Conservation (phyloP, 2,329 filamentous ascomycete species). For the Paraconiothyrium sp. region DNA sequence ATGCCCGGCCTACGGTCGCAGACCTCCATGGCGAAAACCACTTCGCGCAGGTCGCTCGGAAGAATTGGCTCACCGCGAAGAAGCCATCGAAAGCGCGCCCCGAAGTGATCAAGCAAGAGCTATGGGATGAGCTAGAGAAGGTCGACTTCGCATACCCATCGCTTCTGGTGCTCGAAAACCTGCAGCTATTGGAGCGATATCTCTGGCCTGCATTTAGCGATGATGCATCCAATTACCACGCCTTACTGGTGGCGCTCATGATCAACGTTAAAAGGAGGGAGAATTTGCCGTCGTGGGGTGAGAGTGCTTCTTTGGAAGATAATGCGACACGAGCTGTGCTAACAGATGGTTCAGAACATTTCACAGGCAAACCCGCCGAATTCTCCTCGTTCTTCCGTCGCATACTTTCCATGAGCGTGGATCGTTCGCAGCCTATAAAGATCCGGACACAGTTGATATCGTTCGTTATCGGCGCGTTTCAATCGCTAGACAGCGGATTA, state of each 20-base stretch:
- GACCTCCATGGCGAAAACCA: conserved; percentile 74
- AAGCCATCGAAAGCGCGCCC: conserved; percentile 75
- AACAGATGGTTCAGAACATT: conserved; percentile 67
- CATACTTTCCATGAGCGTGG: conserved; percentile 83
- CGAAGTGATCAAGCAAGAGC: conserved; percentile 82
- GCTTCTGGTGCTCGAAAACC: conserved; percentile 83
- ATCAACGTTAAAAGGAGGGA: conserved; percentile 89
- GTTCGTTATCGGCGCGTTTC: conserved; percentile 91
- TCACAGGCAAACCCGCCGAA: conserved; percentile 77
- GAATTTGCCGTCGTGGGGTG: conserved; percentile 86
- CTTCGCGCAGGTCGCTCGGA: conserved; percentile 76
- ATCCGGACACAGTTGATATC: conserved; percentile 81
- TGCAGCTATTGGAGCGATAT: conserved; percentile 91
- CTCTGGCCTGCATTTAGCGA: conserved; percentile 94
- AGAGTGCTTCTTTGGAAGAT: conserved; percentile 37
- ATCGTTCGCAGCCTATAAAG: conserved; percentile 54
- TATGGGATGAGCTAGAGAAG: conserved; percentile 89
- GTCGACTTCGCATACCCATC: conserved; percentile 81
- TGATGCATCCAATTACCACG: conserved; percentile 89
- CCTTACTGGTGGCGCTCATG: conserved; percentile 85
- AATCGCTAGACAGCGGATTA: conserved; percentile 87
- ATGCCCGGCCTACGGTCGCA: conserved; percentile 69
- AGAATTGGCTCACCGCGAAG: conserved; percentile 80
- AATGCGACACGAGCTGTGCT: conserved; percentile 35
- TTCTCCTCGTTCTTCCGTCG: conserved; percentile 92